A percentile compares a stretch with the other conserved stretches of the same genome.
These are phyloP conservation scores for Penicillium verrucosum DNA, from an alignment of 2,329 filamentous ascomycete genomes.

Conservation along the genomic window DNA sequence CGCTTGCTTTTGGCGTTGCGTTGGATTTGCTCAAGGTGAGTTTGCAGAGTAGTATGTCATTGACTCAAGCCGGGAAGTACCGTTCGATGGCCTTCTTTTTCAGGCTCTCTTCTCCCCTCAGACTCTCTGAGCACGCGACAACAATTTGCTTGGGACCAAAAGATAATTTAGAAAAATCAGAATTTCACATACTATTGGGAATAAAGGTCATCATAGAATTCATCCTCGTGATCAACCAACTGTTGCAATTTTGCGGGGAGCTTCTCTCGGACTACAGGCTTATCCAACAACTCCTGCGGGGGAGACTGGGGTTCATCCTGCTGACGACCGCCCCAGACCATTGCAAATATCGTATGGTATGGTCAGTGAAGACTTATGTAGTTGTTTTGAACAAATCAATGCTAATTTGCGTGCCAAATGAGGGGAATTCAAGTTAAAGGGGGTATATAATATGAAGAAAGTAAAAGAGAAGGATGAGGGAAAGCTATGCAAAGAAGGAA, in stretches of 20 bases:
- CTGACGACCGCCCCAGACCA: constrained; percentile 33
- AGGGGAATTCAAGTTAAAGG: background rate
- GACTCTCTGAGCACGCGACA: background rate
- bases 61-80: background rate
- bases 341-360: constrained; percentile 12
- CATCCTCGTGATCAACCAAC: constrained; percentile 62
- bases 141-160: background rate
- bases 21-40: background rate
- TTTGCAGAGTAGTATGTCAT: constrained; percentile 5
- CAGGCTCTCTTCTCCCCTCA: background rate
- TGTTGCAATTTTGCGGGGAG: constrained; percentile 56
- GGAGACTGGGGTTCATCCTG: constrained; percentile 17
- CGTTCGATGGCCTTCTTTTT: background rate
- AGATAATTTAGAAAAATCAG: background rate
- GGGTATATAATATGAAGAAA: background rate
- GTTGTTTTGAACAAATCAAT: background rate
- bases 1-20: background rate
- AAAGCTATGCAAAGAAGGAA: constrained; percentile 6
- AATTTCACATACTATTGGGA: constrained; percentile 67
- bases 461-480: background rate
- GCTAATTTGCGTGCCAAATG: background rate
- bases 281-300: constrained; percentile 17
- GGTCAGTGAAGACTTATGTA: background rate
- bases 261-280: constrained; percentile 49
- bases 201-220: constrained; percentile 72